These are phyloP conservation scores for Grigorovia transvaalensis DNA, from an alignment of 805 yeast genomes.

Conservation along the genomic window DNA sequence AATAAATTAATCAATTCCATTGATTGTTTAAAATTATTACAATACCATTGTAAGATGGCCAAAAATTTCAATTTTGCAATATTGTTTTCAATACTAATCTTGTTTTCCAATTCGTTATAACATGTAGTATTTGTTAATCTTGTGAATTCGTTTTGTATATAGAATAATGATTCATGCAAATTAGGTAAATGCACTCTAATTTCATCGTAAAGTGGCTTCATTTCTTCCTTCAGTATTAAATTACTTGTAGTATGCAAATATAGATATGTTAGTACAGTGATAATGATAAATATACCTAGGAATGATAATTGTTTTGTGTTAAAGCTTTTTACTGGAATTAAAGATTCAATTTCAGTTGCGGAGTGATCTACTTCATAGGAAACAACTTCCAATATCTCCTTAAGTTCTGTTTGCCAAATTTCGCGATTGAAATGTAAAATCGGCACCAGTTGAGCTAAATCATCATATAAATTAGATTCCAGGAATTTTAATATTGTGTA, in stretches of 20 bases:
- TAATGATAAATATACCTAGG: slow-evolving; percentile 4
- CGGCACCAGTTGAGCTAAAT: slow-evolving; percentile 7
- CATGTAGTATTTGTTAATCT: not conserved
- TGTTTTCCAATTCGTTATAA: not conserved
- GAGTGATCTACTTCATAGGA: not conserved
- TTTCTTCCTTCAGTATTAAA: not conserved
- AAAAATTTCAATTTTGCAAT: not conserved
- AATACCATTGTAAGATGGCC: not conserved
- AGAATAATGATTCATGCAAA: slow-evolving; percentile 6
- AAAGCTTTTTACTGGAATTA: not conserved
- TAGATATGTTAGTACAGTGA: not conserved
- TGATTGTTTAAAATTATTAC: not conserved
- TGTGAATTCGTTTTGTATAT: not conserved
- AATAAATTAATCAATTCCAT: not conserved
- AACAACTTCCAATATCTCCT: not conserved
- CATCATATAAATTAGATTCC: not conserved
- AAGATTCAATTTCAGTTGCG: not conserved
- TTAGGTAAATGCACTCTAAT: slow-evolving; percentile 8
- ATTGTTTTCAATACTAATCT: not conserved
- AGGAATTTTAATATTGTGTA: not conserved
- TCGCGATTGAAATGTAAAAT: not conserved
- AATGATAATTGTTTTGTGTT: not conserved
- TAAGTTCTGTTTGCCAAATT: not conserved
- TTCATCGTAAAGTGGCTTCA: slow-evolving; percentile 9
- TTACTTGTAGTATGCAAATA: not conserved